Evolutionary conservation across 257 asterid genomes (phyloP), one percentile per base, ranked within the genome.

Genomic region (Nicotiana obtusifolia): DNA sequence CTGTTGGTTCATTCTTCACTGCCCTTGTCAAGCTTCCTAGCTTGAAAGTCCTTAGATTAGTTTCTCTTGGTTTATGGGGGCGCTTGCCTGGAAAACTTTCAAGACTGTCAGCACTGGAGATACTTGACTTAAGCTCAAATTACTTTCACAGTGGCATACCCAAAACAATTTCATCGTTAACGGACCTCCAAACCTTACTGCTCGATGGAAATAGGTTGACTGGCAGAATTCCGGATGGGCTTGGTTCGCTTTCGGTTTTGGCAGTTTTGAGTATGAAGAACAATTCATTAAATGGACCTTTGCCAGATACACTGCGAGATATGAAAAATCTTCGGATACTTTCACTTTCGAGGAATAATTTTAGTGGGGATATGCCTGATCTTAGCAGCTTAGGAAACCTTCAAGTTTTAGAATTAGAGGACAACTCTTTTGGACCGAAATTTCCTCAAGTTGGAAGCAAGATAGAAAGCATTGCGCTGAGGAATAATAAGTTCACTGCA

Each of bases 61-160:
- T 91, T 80, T 95, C 95, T 84, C 88, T 93, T 64, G 99, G 99
- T 54, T 84, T 95, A 79, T 92, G 95, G 95, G 98, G 99, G 10
- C 87, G 84, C 2, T 82, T 95, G 20, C 94, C 98, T 16, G 82
- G 80, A 31, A 84, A 88, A 31, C 73, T 91, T 53, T 77, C 85
- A n/a, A 91, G 86, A 30, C 71, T 93, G 65, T 89, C 91, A 10
- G 89, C 94, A 5, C 83, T 93, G 14, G 99, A 95, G 85, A 93
- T 93, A 88, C 86, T 95, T 3, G 92, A 95, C 86, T 64, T 93
- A 79, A 92, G 96, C 37, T 91, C 94, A n/a, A 95, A 95, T 88
- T 92, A 87, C 92, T 81, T 95, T 13, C 78, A 84, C 49, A 97
- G 97, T 35, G 22, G 82, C 17, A 64, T 95, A 53, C 96, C 98